These are phyloP conservation scores for Pelargonium cotyledonis DNA, from an alignment of 441 rosid genomes.

Conservation along the genomic window DNA sequence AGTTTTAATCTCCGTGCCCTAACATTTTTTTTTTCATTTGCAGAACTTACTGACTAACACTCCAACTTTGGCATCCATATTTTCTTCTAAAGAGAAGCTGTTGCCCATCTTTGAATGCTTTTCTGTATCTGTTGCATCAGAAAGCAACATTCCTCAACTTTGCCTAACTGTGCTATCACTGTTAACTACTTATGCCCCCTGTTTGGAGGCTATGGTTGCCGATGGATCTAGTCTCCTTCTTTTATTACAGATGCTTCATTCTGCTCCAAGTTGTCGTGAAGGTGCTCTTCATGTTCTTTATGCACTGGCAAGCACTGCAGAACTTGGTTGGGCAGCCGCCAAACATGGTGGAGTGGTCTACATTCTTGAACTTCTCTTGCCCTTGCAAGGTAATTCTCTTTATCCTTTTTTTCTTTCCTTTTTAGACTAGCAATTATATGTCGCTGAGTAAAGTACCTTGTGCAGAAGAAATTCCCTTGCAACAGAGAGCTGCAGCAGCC, in stretches of 20 bases:
- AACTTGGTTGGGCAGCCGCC: constrained; percentile 99
- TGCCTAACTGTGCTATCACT: constrained; percentile 88
- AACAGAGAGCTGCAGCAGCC: constrained; percentile 97
- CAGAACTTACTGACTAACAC: constrained; percentile 80
- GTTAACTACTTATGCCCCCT: constrained; percentile 89
- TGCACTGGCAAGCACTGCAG: constrained; percentile 98
- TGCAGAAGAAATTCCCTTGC: constrained; percentile 90
- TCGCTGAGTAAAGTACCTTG: no score
- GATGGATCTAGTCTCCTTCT: constrained; percentile 98
- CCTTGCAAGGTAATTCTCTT: constrained; percentile 61
- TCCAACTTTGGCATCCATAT: constrained; percentile 89
- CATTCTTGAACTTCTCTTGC: constrained; percentile 93
- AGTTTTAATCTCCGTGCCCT: constrained; percentile 22
- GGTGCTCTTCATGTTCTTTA: constrained; percentile 98
- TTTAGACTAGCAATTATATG: constrained; percentile 11
- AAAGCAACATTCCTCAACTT: constrained; percentile 83
- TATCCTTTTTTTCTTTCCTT: constrained; percentile 12
- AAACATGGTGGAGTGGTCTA: constrained; percentile 98
- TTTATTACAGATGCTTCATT: constrained; percentile 93
- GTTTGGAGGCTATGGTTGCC: constrained; percentile 99
- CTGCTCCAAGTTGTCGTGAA: constrained; percentile 83
- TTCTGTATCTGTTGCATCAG: constrained; percentile 68
- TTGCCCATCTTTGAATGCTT: constrained; percentile 94
- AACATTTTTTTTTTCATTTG: constrained; percentile 27
- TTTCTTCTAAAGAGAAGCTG: constrained; percentile 83